These are phyloP conservation scores for Mycena polygramma DNA, from an alignment of 768 basidiomycete species.

Conservation along the genomic window DNA sequence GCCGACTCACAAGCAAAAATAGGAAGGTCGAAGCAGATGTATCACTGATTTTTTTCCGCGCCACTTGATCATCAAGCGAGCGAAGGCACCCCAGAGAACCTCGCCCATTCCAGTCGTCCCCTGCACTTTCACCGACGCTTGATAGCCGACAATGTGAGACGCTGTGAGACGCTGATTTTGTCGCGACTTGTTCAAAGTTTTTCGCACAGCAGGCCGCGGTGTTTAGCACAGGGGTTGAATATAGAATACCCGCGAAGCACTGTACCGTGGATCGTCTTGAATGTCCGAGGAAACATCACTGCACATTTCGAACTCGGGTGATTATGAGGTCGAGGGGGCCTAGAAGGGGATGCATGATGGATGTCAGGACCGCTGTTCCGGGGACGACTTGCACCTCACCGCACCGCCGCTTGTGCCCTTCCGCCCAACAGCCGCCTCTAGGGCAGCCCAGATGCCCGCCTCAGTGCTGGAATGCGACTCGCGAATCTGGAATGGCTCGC, in stretches of 20 bases:
- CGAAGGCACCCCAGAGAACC: constrained; percentile 17
- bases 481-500: constrained; percentile 54
- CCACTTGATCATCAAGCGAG: constrained; percentile 16
- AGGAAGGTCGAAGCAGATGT: background rate
- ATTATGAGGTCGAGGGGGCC: background rate
- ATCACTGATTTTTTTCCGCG: constrained; percentile 16
- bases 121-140: background rate
- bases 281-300: constrained; percentile 20
- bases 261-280: background rate
- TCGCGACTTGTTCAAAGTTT: background rate
- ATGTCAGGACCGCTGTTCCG: background rate
- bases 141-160: background rate
- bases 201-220: background rate
- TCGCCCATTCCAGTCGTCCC: background rate
- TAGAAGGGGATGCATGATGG: constrained; percentile 5
- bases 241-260: background rate
- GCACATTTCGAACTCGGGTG: constrained; percentile 21
- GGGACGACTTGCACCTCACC: background rate
- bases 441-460: constrained; percentile 48
- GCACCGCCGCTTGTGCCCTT: constrained; percentile 31
- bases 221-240: background rate
- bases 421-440: constrained; percentile 46
- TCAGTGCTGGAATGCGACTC: constrained; percentile 54
- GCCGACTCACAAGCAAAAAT: background rate
- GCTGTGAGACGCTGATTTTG: no score